Base-by-base conservation (phyloP, 1,139 yeast species). In the Kurtzmaniella natalensis region DNA sequence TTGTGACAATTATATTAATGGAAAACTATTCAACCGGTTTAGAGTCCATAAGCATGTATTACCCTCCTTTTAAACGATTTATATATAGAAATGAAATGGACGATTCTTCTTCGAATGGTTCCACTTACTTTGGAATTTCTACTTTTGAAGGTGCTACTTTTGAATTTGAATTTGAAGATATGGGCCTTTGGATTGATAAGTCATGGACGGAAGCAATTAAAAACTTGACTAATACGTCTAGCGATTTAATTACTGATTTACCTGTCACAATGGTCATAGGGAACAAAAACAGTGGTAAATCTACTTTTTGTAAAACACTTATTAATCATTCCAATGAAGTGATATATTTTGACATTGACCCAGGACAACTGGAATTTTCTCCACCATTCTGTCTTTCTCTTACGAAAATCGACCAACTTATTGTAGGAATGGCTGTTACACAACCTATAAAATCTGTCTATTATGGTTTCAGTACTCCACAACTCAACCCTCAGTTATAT, bases 301-400 rank as follows among this genome's bases (percentile, higher is more conserved):
- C 96, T 0, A 81, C 95, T 0, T 66, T 86, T 30, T 58, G 81
- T 11, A 72, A 78, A 42, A 47, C 73, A 8, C 51, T 88, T 6
- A 38, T 74, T 6, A 35, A 32, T 21, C 13, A 29, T 4, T 14
- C 47, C 42, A 9, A 57, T 59, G 34, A 63, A 7, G 66, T 72
- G 20, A 18, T 26, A 26, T 73, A 78, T 33, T 46, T 92, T 21
- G 97, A 92, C 49, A 55, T 88, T 3, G 98, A 92, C 53, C 96
- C 96, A 0, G 96, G 96, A 0, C 96, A 88, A 51, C 78, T 95
- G 0, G 95, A 86, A 50, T 80, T 72, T 43, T 76, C 92, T 0
- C 63, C 65, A 5, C 94, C 95, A 0, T 89, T 85, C 27, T 73
- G 77, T 17, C 49, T 83, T n/a, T 70, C 85, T 0, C 51, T 81